Base-by-base conservation (phyloP, 2,329 filamentous ascomycete species). In the Huntiella savannae region DNA sequence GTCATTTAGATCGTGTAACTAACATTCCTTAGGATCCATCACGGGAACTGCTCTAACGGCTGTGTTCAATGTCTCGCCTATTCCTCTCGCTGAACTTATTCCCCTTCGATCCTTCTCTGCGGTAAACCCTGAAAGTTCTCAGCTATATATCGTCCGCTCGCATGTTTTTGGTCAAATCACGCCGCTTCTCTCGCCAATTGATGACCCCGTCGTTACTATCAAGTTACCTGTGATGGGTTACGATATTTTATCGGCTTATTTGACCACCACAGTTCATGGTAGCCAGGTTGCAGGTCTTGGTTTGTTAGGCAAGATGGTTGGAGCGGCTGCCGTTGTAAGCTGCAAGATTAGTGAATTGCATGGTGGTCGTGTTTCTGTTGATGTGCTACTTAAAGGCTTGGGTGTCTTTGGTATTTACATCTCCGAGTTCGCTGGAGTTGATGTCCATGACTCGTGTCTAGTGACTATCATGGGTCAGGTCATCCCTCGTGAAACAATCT, bases 271-370 rank as follows among this genome's bases (percentile, higher is more conserved):
- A 0, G 77, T 88, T 52, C 55, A 55, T 1, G 44, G 33, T 19
- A 28, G 6, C 22, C 28, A 32, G 40, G 66, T 87, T 1, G 77
- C 83, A 1, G 77, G 80, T 13, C 60, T 96, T 1, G 88, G 88
- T 0, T 65, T 96, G 2, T 53, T 93, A 3, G 81, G 73, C 2
- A 94, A 95, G 60, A 93, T 96, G 82, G 85, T 85, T 0, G 88
- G 86, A 0, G 76, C 79, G 1, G 86, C 84, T 1, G 86, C 85
- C 0, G 70, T 94, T 5, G 64, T 79, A 1, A 68, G 66, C 34
- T 77, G 66, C n/a, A 67, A 71, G 22, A 69, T 78, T 39, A 17
- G 13, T n/a, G 70, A 69, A 33, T 58, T 77, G 38, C 55, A 55
- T 3, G 57, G 53, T 5, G 78, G 76, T 0, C 65, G 75, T 12